Evolutionary conservation across 805 yeast genomes (phyloP), one percentile per base, ranked within the genome.

Genomic region (Nakazawaea siamensis): DNA sequence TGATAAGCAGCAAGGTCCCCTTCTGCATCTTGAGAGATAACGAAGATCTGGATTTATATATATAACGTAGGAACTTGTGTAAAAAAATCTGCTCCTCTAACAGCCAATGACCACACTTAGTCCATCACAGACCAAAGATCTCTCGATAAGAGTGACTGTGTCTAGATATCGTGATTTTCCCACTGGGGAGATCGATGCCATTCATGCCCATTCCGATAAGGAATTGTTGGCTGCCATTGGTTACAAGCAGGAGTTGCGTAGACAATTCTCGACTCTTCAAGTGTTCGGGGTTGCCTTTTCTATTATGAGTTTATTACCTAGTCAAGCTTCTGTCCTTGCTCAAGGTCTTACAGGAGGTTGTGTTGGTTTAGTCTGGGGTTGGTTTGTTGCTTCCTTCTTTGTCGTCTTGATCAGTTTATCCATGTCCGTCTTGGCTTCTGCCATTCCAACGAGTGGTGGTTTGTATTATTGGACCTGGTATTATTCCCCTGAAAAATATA

Each of bases 361-460:
- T 0, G 74, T 68, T 8, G 74, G 79, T 4, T 63, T 76, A 38
- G 62, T 78, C 3, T 80, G 88, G 88, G 81, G 84, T 31, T 81
- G 90, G 88, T 54, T 76, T 31, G 47, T 74, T 12, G 66, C 83
- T 23, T 66, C 76, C 4, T 40, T 62, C 9, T 73, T 76, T 45
- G 75, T 80, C 37, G 48, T 77, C 36, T 49, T 63, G 8, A 67
- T 76, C n/a, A 86, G 85, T 13, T 42, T 69, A 6, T 63, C 80
- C 13, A 70, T 81, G 76, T 64, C 82, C 5, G 80, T 78, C 46
- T 54, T 78, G 42, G 83, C 80, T 1, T 68, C 79, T 24, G 70
- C 86, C 1, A 69, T 76, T 43, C 88, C 90, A 18, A 80, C 88
- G 1, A 71, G 81, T 15, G 88, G 88, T 36, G 88, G 88, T 7